Evolutionary conservation across 805 yeast genomes (phyloP).

Genomic region (Candida oleophila): DNA sequence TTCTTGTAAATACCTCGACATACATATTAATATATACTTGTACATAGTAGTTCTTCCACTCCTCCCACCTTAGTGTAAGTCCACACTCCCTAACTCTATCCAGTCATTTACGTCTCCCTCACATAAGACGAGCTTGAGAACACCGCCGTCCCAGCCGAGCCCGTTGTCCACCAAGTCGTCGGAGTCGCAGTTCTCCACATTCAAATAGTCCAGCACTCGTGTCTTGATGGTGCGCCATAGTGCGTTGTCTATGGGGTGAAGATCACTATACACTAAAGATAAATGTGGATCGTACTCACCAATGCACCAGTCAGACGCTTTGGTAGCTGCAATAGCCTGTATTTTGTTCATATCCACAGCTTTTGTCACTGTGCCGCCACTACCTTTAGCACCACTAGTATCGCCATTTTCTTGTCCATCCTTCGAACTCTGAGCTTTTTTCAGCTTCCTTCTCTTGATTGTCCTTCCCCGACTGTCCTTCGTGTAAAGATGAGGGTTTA

Average conservation of each 20-base stretch:
- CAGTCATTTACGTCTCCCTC: slow-evolving; percentile 72
- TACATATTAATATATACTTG: neutral
- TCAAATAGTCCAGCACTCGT: slow-evolving; percentile 64
- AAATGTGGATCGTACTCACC: slow-evolving; percentile 69
- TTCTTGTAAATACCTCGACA: neutral
- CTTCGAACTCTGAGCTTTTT: slow-evolving; percentile 12
- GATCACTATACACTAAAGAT: slow-evolving; percentile 64
- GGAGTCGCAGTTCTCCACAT: slow-evolving; percentile 42
- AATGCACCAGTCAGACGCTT: slow-evolving; percentile 52
- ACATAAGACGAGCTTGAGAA: slow-evolving; percentile 63
- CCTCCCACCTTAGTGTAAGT: slow-evolving; percentile 24
- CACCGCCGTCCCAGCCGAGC: slow-evolving; percentile 68
- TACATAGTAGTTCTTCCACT: slow-evolving; percentile 1
- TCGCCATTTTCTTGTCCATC: neutral
- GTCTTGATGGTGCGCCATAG: slow-evolving; percentile 60
- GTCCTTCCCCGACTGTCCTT: slow-evolving; percentile 30
- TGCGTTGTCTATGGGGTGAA: slow-evolving; percentile 67
- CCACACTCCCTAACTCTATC: slow-evolving; percentile 59
- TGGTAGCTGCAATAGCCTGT: slow-evolving; percentile 46
- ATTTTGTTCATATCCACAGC: slow-evolving; percentile 27
- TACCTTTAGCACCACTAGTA: neutral
- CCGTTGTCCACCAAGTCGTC: slow-evolving; percentile 28
- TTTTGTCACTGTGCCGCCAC: slow-evolving; percentile 10
- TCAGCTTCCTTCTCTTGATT: slow-evolving; percentile 26
- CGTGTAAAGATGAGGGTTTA: slow-evolving; percentile 40